phyloP scores from a whole-genome alignment of 257 asterid species.

The Solanum boliviense region DNA sequence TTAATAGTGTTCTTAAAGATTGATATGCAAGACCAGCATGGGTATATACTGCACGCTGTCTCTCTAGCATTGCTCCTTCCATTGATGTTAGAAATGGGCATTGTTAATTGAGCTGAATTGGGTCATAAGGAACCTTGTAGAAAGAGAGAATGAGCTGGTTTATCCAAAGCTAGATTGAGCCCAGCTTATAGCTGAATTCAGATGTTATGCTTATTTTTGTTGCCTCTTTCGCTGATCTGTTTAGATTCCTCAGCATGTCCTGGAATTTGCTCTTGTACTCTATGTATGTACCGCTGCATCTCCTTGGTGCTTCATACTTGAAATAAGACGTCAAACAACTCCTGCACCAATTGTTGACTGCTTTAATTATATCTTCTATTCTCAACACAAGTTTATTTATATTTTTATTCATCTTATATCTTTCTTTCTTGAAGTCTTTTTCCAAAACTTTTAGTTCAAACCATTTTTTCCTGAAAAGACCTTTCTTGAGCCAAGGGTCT shows the following conservation, averaged over 20 bases:
- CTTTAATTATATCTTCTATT: neutral
- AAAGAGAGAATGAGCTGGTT: neutral
- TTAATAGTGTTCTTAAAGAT: neutral
- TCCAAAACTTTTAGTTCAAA: neutral
- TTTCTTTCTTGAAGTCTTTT: neutral
- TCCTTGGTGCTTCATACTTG: neutral
- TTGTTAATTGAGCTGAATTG: neutral
- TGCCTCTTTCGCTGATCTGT: neutral
- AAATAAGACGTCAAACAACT: neutral
- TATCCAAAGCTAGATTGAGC: neutral
- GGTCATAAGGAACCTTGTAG: neutral
- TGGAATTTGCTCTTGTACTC: neutral
- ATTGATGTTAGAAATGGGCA: neutral
- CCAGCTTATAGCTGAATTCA: neutral
- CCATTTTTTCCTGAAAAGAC: neutral
- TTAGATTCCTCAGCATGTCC: neutral
- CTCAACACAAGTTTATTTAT: neutral
- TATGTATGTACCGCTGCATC: neutral
- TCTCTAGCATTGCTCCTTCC: neutral
- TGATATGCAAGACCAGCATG: neutral
- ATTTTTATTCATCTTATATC: neutral
- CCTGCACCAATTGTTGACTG: neutral
- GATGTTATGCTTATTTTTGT: neutral
- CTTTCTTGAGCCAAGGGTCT: neutral
- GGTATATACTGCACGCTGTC: neutral